Percentiles rank a stretch among this genome's conserved stretches.
Conservation (phyloP, 2,329 filamentous ascomycete genomes). For the Xylaria sp. region DNA sequence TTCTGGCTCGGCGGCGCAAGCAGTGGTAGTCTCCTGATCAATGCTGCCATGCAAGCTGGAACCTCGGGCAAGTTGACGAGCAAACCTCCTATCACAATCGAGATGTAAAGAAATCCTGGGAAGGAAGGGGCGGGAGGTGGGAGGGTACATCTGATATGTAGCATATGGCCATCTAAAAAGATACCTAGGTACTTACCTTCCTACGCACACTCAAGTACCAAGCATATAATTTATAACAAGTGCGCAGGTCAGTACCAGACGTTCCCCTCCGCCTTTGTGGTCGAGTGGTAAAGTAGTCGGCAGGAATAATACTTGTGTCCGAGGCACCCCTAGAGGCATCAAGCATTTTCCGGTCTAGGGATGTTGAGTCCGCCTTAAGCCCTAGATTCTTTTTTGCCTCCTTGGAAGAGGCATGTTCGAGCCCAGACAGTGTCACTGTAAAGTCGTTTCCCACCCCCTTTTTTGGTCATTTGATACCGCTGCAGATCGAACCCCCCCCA, state of each 20-base stretch:
- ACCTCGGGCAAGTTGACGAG: slow-evolving; percentile 61
- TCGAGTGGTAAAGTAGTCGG: background rate
- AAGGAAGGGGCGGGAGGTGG: too few species aligned
- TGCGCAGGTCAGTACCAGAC: background rate
- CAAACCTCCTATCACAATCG: slow-evolving; percentile 46
- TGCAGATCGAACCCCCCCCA: too few species aligned
- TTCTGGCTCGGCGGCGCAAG: slow-evolving; percentile 64
- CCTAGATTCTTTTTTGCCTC: background rate
- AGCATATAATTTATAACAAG: background rate
- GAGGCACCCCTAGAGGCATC: background rate
- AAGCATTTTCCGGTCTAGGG: background rate
- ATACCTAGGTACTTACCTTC: background rate
- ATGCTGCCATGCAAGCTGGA: slow-evolving; percentile 66
- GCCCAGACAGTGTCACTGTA: background rate
- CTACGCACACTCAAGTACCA: background rate
- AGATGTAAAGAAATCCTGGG: slow-evolving; percentile 31
- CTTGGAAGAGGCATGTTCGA: background rate
- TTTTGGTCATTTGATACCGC: background rate
- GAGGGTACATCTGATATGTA: background rate
- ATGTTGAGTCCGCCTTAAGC: background rate
- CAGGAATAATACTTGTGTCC: background rate
- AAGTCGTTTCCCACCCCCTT: background rate
- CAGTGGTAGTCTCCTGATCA: slow-evolving; percentile 64
- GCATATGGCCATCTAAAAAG: background rate
- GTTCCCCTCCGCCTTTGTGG: background rate